Conservation (phyloP, 768 basidiomycete genomes). For the Lentinus tigrinus region DNA sequence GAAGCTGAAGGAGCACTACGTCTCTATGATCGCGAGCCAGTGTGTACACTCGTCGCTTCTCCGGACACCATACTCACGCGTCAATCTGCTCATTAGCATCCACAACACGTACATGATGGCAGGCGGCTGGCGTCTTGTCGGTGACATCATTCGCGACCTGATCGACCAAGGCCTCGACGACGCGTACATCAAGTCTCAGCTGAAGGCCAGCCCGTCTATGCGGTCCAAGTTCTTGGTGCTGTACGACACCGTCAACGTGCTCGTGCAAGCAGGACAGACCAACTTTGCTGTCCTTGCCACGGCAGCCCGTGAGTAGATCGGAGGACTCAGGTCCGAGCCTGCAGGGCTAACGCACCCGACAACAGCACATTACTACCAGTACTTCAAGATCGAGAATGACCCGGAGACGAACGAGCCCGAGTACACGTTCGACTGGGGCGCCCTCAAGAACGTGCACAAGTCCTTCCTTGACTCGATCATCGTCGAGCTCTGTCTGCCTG, state of each 20-base stretch:
- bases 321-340: no score
- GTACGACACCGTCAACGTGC: constrained; percentile 58
- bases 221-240: constrained; percentile 61
- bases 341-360: neutral
- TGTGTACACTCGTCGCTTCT: neutral
- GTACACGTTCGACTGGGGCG: constrained; percentile 64
- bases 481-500: constrained; percentile 78
- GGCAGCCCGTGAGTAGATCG: constrained; percentile 55
- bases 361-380: constrained; percentile 68
- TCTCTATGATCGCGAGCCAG: constrained; percentile 22
- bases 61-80: neutral
- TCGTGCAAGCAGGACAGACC: constrained; percentile 62
- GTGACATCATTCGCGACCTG: constrained; percentile 54
- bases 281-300: constrained; percentile 70
- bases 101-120: constrained; percentile 83
- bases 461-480: constrained; percentile 85
- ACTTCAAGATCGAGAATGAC: constrained; percentile 54
- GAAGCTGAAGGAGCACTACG: constrained; percentile 9
- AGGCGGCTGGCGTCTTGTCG: constrained; percentile 79
- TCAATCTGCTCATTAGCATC: constrained; percentile 48
- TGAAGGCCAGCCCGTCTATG: constrained; percentile 50
- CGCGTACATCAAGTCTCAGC: constrained; percentile 45
- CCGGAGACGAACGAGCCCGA: constrained; percentile 45
- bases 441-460: constrained; percentile 59
- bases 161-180: constrained; percentile 56